Conservation (phyloP, 2,329 filamentous ascomycete genomes). For the Curvularia sp. region DNA sequence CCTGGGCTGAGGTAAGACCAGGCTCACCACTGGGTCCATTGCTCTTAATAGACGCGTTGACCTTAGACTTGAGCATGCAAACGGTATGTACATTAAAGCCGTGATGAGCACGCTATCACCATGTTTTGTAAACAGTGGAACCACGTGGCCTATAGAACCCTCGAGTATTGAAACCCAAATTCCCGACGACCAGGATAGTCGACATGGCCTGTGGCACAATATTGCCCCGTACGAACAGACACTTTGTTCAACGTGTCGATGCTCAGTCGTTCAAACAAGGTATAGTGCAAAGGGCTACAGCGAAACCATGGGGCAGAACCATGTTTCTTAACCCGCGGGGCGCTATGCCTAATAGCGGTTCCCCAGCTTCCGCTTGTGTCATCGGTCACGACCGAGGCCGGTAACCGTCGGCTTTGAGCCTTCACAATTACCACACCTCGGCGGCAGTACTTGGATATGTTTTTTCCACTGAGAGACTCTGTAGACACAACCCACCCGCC, state of each 20-base stretch:
- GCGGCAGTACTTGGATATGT: constrained; percentile 35
- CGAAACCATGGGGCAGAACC: background rate
- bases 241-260: background rate
- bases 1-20: constrained; percentile 43
- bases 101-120: background rate
- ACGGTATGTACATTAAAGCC: constrained; percentile 24
- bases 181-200: background rate
- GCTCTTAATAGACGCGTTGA: constrained; percentile 48
- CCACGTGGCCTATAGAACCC: background rate
- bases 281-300: background rate
- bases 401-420: constrained; percentile 29
- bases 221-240: background rate
- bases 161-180: background rate
- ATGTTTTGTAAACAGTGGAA: background rate
- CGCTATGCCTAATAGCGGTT: constrained; percentile 18
- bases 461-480: constrained; percentile 23
- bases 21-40: constrained; percentile 37
- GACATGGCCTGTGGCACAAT: background rate
- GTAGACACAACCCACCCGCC: constrained; percentile 20
- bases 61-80: constrained; percentile 47
- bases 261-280: background rate
- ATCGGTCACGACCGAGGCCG: constrained; percentile 22
- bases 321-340: constrained; percentile 29
- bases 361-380: constrained; percentile 31
- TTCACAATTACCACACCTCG: constrained; percentile 27